phyloP scores from a whole-genome alignment of 192 early-diverging fungal species.

The Paraglomus brasilianum region DNA sequence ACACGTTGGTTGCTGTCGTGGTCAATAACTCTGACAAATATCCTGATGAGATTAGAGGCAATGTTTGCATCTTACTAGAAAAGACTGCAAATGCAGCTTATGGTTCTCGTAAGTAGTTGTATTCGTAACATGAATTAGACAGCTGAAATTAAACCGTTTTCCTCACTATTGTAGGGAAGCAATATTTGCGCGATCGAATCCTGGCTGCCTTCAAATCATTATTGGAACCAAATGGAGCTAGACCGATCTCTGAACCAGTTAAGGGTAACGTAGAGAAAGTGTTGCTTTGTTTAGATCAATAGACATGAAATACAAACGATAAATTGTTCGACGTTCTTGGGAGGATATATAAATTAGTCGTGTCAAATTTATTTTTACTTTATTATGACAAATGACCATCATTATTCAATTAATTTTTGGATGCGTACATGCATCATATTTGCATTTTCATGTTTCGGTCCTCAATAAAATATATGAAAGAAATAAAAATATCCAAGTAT shows the following conservation, averaged over 20 bases:
- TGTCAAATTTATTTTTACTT: no score
- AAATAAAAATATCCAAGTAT: no score
- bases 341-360: no score
- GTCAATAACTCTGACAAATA: slow-evolving; percentile 39
- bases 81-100: slow-evolving; percentile 37
- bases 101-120: slow-evolving; percentile 10
- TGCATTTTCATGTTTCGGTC: no score
- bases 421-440: no score
- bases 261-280: neutral
- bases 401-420: no score
- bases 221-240: slow-evolving; percentile 1
- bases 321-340: no score
- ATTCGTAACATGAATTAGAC: neutral
- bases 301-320: no score
- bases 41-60: slow-evolving; percentile 51
- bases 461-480: no score
- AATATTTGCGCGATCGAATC: slow-evolving; percentile 17
- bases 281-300: neutral
- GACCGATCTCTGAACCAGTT: neutral
- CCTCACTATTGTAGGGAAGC: neutral
- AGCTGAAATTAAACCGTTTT: neutral
- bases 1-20: slow-evolving; percentile 41
- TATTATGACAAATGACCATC: no score
- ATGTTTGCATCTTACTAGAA: slow-evolving; percentile 49
- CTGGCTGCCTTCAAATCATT: neutral